phyloP scores from a whole-genome alignment of 2,329 filamentous ascomycete genomes.

The Colletotrichum sp. region DNA sequence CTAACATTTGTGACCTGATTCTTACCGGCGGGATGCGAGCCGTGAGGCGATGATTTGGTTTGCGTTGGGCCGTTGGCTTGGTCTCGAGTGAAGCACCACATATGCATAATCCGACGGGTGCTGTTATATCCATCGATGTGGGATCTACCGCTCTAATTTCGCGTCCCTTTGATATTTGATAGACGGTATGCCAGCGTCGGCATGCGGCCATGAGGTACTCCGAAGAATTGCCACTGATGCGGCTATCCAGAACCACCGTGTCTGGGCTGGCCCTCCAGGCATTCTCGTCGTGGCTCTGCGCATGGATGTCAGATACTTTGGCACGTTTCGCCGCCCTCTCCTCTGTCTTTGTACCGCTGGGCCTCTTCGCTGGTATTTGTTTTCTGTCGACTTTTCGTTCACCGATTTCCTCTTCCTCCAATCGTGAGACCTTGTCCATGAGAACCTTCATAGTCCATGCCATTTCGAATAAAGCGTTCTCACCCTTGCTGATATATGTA shows the following conservation, averaged over 20 bases:
- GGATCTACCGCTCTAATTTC: background rate
- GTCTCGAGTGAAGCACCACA: background rate
- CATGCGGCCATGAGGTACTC: background rate
- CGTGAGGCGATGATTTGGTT: background rate
- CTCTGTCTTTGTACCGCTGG: background rate
- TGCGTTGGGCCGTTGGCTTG: background rate
- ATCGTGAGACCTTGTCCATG: background rate
- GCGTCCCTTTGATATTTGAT: background rate
- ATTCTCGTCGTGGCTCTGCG: background rate
- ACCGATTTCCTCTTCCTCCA: background rate
- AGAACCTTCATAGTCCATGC: background rate
- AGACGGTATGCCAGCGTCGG: background rate
- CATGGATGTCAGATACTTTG: background rate
- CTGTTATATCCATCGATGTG: background rate
- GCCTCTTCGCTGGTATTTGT: background rate
- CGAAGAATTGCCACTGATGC: background rate
- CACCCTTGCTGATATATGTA: background rate
- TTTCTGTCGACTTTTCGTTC: background rate
- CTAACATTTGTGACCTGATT: accelerated
- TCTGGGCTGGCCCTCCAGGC: background rate
- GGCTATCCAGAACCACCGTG: background rate
- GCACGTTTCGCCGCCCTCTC: background rate
- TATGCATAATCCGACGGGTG: background rate
- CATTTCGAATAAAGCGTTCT: background rate
- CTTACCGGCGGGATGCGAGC: background rate